Evolutionary conservation across 345 rosid genomes (phyloP).

Genomic region (Eutrema japonicum): DNA sequence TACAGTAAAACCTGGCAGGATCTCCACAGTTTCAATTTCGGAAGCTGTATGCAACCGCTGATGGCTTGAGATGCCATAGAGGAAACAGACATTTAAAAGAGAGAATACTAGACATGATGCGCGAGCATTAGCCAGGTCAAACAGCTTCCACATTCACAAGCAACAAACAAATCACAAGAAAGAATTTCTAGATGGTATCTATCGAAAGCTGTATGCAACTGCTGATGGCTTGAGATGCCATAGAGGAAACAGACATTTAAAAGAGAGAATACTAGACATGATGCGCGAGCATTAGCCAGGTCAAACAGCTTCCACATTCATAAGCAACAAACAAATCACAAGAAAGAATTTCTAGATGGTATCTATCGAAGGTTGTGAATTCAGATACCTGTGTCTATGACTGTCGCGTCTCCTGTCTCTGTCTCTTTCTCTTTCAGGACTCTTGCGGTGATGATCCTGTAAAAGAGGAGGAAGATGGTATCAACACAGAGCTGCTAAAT

Average conservation of each 20-base stretch:
- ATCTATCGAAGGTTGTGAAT: neutral
- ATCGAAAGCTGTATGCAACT: slow-evolving; percentile 71
- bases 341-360: neutral
- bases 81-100: slow-evolving; percentile 29
- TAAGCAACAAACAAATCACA: slow-evolving; percentile 1
- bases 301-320: slow-evolving; percentile 49
- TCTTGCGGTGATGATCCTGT: slow-evolving; percentile 81
- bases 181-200: neutral
- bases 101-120: slow-evolving; percentile 20
- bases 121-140: slow-evolving; percentile 9
- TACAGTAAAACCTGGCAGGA: slow-evolving; percentile 98
- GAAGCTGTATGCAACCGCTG: slow-evolving; percentile 65
- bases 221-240: slow-evolving; percentile 73
- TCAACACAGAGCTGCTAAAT: slow-evolving; percentile 9
- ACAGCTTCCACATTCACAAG: slow-evolving; percentile 50
- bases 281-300: slow-evolving; percentile 23
- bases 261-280: slow-evolving; percentile 22
- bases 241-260: slow-evolving; percentile 29
- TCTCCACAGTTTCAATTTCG: slow-evolving; percentile 56
- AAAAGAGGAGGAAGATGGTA: slow-evolving; percentile 28
- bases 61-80: slow-evolving; percentile 71
- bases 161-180: neutral
- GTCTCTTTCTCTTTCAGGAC: slow-evolving; percentile 85
- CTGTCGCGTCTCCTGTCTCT: slow-evolving; percentile 53
- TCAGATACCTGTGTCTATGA: slow-evolving; percentile 70